A percentile compares a stretch with the other conserved stretches of the same genome.
Conservation (phyloP, 106 monocot genomes). For the Platanthera zijinensis region DNA sequence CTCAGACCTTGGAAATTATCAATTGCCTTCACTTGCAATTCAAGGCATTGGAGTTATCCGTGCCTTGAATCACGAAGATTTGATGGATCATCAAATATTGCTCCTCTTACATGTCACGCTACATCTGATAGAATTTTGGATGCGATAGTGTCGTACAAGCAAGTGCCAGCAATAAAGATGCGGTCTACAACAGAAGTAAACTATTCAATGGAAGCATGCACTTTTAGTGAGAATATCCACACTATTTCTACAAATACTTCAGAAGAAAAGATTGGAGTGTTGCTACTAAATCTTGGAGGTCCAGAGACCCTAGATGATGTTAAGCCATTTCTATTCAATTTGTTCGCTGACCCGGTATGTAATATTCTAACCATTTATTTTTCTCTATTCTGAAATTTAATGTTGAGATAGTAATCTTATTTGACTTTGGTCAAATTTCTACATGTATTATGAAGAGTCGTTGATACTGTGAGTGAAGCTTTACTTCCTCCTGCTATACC, state of each 20-base stretch:
- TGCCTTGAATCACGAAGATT: not conserved
- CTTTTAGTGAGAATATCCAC: constrained; percentile 17
- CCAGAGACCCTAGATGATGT: constrained; percentile 84
- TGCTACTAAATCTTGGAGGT: constrained; percentile 82
- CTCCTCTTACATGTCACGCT: no score
- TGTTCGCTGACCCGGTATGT: constrained; percentile 88
- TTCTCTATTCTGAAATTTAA: not conserved
- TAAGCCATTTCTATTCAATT: constrained; percentile 81
- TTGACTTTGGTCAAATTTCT: not conserved
- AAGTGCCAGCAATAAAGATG: not conserved
- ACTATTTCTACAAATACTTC: constrained; percentile 9
- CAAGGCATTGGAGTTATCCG: not conserved
- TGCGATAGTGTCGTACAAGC: not conserved
- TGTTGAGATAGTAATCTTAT: not conserved
- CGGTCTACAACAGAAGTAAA: constrained; percentile 1
- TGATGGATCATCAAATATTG: not conserved
- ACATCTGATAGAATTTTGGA: not conserved
- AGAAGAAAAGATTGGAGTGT: constrained; percentile 46
- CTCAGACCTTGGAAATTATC: constrained; percentile 3
- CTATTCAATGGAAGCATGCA: constrained; percentile 14
- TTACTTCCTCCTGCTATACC: not conserved
- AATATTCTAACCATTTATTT: not conserved
- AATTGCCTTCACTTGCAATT: not conserved
- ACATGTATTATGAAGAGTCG: no score
- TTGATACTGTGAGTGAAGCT: no score